Evolutionary conservation across 2,329 filamentous ascomycete species (phyloP).

Genomic region (Fusarium tuaranense): DNA sequence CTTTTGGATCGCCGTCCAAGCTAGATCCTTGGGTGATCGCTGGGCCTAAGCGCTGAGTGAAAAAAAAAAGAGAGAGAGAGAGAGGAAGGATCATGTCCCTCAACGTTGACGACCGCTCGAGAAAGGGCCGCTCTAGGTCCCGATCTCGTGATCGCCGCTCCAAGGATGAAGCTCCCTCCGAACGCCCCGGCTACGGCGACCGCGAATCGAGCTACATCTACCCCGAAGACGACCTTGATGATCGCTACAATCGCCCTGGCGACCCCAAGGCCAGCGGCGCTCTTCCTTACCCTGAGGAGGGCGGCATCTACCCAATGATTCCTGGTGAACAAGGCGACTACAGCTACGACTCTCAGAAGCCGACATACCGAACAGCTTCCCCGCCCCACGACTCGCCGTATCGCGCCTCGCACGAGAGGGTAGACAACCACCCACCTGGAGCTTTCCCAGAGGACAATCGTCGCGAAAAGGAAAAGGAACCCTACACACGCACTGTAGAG

Average conservation of each 20-base stretch:
- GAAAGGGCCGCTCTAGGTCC: conserved; percentile 63
- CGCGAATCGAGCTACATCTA: conserved; percentile 57
- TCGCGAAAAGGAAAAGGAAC: conserved; percentile 42
- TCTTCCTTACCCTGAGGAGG: conserved; percentile 55
- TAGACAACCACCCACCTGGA: conserved; percentile 47
- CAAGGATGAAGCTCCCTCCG: conserved; percentile 47
- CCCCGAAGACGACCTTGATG: conserved; percentile 57
- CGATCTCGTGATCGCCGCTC: conserved; percentile 52
- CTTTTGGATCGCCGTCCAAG: conserved; percentile 3
- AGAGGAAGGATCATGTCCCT: conserved; percentile 60
- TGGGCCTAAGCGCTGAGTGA: conserved; percentile 10
- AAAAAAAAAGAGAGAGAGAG: background rate
- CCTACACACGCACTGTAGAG: conserved; percentile 27
- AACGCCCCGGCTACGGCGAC: conserved; percentile 51
- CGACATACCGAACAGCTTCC: conserved; percentile 50
- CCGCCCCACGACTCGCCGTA: conserved; percentile 51
- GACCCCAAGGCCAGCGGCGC: conserved; percentile 50
- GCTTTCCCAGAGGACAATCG: conserved; percentile 51
- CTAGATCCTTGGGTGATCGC: conserved; percentile 14
- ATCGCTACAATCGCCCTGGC: conserved; percentile 48
- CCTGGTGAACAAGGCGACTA: conserved; percentile 52
- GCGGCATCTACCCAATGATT: conserved; percentile 52
- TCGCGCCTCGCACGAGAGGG: conserved; percentile 51
- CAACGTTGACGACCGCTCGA: conserved; percentile 58
- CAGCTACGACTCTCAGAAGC: conserved; percentile 53